Evolutionary conservation across 805 yeast species (phyloP).

Genomic region (Wickerhamiella azyma): DNA sequence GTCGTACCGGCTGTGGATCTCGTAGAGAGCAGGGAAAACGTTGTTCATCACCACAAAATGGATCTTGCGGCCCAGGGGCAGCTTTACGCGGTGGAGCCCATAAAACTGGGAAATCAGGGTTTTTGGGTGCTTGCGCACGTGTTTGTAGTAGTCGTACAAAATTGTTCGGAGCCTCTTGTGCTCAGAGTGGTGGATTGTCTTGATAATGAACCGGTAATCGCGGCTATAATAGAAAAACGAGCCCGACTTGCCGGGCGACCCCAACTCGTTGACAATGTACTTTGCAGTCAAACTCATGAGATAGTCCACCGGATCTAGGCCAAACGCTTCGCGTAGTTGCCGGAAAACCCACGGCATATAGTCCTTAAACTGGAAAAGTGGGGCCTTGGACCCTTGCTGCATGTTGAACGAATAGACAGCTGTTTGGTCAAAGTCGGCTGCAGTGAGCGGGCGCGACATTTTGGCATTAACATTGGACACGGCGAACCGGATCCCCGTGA

Average conservation of each 20-base stretch:
- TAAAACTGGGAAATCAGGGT: conserved; percentile 90
- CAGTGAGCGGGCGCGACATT: conserved; percentile 55
- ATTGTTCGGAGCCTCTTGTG: conserved; percentile 69
- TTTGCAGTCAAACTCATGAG: conserved; percentile 83
- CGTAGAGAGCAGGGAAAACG: conserved; percentile 84
- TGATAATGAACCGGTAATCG: conserved; percentile 86
- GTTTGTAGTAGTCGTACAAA: conserved; percentile 62
- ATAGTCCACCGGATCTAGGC: conserved; percentile 92
- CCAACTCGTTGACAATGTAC: conserved; percentile 79
- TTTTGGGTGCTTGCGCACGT: conserved; percentile 71
- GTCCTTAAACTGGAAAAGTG: conserved; percentile 93
- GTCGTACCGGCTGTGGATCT: conserved; percentile 74
- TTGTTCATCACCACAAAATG: conserved; percentile 96
- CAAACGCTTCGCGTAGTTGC: conserved; percentile 64
- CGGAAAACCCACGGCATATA: conserved; percentile 91
- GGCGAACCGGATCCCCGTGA: conserved; percentile 91
- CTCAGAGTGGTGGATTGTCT: conserved; percentile 88
- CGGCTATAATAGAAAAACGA: conserved; percentile 90
- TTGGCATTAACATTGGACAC: conserved; percentile 81
- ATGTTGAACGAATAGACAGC: conserved; percentile 79
- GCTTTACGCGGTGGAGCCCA: conserved; percentile 85
- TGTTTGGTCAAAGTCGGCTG: conserved; percentile 53
- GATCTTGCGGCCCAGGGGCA: conserved; percentile 71
- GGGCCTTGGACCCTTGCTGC: conserved; percentile 49
- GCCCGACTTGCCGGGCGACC: conserved; percentile 95